phyloP scores from a whole-genome alignment of 2,329 filamentous ascomycete species.

The Xylogone sp. region DNA sequence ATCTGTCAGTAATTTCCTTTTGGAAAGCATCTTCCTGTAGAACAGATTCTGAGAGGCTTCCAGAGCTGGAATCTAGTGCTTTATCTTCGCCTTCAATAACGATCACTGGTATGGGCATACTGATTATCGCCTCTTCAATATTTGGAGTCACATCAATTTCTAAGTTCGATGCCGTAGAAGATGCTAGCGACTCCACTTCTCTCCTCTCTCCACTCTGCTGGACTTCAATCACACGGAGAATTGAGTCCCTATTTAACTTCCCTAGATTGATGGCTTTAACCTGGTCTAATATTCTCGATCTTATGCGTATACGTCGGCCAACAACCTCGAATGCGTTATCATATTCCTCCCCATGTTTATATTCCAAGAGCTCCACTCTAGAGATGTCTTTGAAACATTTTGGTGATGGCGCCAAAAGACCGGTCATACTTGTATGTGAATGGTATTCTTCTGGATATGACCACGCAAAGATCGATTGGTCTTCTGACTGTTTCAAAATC shows the following conservation, averaged over 20 bases:
- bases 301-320: neutral
- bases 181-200: too few species aligned
- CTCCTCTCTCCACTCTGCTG: neutral
- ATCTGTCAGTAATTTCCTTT: too few species aligned
- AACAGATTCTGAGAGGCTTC: too few species aligned
- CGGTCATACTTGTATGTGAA: neutral
- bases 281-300: neutral
- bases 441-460: neutral
- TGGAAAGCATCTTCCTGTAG: too few species aligned
- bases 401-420: constrained; percentile 5
- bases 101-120: too few species aligned
- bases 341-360: neutral
- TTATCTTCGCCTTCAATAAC: too few species aligned
- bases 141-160: too few species aligned
- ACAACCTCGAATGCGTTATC: neutral
- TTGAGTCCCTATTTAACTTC: neutral
- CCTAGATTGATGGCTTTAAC: neutral
- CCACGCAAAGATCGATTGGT: constrained; percentile 33
- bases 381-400: constrained; percentile 3
- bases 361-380: neutral
- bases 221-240: neutral
- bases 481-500: constrained; percentile 29
- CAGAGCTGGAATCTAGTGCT: too few species aligned
- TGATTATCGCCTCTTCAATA: too few species aligned
- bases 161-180: too few species aligned